Evolutionary conservation across 192 early-diverging fungal species (phyloP).

Genomic region (Entomortierella beljakovae): DNA sequence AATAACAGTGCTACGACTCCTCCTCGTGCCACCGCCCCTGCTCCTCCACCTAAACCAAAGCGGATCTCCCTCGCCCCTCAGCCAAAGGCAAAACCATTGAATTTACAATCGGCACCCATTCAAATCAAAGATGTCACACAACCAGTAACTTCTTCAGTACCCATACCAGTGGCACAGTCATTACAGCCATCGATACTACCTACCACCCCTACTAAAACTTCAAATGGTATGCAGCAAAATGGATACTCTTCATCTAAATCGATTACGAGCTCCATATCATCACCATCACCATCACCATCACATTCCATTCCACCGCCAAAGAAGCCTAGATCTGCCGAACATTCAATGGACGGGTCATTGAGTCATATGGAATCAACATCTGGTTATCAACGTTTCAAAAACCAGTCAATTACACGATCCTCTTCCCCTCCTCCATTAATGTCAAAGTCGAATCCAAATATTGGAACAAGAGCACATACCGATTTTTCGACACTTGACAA

Average conservation of each 20-base stretch:
- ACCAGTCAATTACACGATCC: not conserved
- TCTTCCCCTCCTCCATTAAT: constrained; percentile 22
- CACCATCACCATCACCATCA: not conserved
- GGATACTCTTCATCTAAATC: constrained; percentile 6
- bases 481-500: not conserved
- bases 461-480: not conserved
- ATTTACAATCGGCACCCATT: constrained; percentile 24
- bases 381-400: constrained; percentile 4
- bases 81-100: constrained; percentile 47
- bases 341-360: constrained; percentile 5
- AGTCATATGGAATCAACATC: not conserved
- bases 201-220: not conserved
- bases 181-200: constrained; percentile 3
- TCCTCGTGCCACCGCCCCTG: constrained; percentile 3
- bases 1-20: not conserved
- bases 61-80: constrained; percentile 41
- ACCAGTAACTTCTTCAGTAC: constrained; percentile 1
- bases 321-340: constrained; percentile 34
- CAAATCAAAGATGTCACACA: constrained; percentile 20
- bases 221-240: not conserved
- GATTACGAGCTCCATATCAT: not conserved
- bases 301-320: constrained; percentile 5
- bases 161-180: not conserved
- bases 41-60: constrained; percentile 47
- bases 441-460: constrained; percentile 16